Percentiles rank a stretch among this genome's conserved stretches.
These are phyloP conservation scores for Amylocystis lapponica DNA, from an alignment of 768 basidiomycete species.

Conservation along the genomic window DNA sequence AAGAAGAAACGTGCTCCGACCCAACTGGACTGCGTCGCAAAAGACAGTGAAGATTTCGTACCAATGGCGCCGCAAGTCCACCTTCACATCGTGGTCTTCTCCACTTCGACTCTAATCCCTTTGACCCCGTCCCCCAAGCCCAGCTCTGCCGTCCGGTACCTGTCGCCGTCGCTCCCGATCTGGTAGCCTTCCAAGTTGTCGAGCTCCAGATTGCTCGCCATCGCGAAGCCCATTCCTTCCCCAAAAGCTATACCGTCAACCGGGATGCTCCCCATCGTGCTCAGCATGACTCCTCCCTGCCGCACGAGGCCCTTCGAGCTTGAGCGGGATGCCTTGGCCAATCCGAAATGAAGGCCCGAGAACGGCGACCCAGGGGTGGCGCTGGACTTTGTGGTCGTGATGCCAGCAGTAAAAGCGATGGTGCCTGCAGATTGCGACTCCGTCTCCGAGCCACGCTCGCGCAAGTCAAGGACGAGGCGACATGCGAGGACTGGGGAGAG, in stretches of 20 bases:
- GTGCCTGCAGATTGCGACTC: constrained; percentile 51
- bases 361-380: constrained; percentile 24
- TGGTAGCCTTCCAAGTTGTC: constrained; percentile 18
- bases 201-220: constrained; percentile 20
- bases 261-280: constrained; percentile 24
- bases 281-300: constrained; percentile 22
- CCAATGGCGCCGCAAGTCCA: too few relatives aligned
- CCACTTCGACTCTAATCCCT: constrained; percentile 26
- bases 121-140: constrained; percentile 14
- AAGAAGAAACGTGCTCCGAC: too few relatives aligned
- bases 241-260: too few relatives aligned
- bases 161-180: constrained; percentile 8
- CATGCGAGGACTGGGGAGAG: constrained; percentile 75
- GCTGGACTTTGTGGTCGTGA: constrained; percentile 15
- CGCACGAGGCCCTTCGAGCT: constrained; percentile 20
- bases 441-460: constrained; percentile 76
- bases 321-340: constrained; percentile 14
- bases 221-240: constrained; percentile 15
- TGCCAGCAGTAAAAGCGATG: constrained; percentile 25
- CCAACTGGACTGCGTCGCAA: too few relatives aligned
- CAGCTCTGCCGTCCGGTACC: constrained; percentile 3
- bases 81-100: constrained; percentile 26
- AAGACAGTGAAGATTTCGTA: too few relatives aligned
- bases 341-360: constrained; percentile 22
- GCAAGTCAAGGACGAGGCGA: constrained; percentile 76